These are phyloP conservation scores for Crucibulum laeve DNA, from an alignment of 768 basidiomycete species.

Conservation along the genomic window DNA sequence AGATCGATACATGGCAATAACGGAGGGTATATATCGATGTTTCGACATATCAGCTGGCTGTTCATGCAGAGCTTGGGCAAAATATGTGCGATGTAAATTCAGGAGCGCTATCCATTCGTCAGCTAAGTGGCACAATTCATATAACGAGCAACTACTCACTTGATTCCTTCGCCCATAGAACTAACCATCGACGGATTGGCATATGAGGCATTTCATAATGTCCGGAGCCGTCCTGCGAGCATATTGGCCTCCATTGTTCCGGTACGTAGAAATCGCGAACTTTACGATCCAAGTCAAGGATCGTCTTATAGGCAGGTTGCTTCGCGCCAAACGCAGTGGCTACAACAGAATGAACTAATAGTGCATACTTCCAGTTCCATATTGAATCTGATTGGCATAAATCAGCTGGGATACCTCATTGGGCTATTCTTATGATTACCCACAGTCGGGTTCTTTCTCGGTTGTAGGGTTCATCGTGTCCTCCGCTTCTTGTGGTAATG, in stretches of 20 bases:
- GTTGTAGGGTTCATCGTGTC: constrained; percentile 26
- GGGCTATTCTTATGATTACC: too few species aligned
- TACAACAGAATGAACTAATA: constrained; percentile 47
- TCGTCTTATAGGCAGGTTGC: constrained; percentile 42
- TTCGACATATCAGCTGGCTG: constrained; percentile 49
- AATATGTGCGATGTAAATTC: constrained; percentile 64
- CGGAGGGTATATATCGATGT: constrained; percentile 65
- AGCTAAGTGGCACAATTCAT: neutral
- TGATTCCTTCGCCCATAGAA: constrained; percentile 44
- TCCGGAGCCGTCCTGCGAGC: neutral
- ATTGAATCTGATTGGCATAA: constrained; percentile 36
- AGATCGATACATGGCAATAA: constrained; percentile 68
- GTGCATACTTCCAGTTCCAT: constrained; percentile 54
- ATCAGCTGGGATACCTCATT: neutral
- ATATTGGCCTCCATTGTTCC: constrained; percentile 34
- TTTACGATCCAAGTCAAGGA: constrained; percentile 56
- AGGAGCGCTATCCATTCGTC: constrained; percentile 41
- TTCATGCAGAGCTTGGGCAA: constrained; percentile 63
- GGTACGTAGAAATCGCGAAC: constrained; percentile 60
- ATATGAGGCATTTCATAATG: constrained; percentile 9
- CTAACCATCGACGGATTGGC: constrained; percentile 36
- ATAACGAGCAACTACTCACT: constrained; percentile 25
- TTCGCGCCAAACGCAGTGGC: constrained; percentile 48
- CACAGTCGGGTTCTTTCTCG: constrained; percentile 38
- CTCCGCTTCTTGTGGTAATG: constrained; percentile 43